phyloP scores from a whole-genome alignment of 2,329 filamentous ascomycete genomes.

The Aureobasidium sp. region DNA sequence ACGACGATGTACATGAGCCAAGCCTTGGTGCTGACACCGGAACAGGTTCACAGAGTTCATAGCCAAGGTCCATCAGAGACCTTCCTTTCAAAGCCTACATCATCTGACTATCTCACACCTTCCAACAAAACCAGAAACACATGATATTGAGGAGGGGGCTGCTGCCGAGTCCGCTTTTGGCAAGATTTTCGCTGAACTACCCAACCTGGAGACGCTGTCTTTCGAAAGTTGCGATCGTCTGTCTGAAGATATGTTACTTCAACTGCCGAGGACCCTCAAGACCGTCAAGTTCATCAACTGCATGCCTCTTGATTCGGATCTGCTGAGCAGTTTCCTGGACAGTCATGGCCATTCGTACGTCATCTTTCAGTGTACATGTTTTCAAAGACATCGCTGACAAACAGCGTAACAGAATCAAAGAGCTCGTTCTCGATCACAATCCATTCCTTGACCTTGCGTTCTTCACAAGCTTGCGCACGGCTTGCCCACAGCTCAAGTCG shows the following conservation, averaged over 20 bases:
- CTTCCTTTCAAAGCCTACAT: conserved; percentile 13
- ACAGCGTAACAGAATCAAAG: conserved; percentile 43
- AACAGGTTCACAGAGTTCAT: neutral
- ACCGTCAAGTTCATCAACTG: conserved; percentile 72
- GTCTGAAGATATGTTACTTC: conserved; percentile 57
- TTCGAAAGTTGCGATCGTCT: conserved; percentile 69
- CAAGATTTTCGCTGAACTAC: conserved; percentile 36
- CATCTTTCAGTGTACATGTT: neutral
- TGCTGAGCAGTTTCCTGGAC: conserved; percentile 55
- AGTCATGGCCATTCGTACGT: conserved; percentile 47
- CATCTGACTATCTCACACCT: conserved; percentile 15
- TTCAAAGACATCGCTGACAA: neutral
- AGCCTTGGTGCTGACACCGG: neutral
- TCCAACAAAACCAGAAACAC: neutral
- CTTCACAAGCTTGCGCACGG: conserved; percentile 52
- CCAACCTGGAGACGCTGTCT: conserved; percentile 55
- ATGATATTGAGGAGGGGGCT: conserved; percentile 10
- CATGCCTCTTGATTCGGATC: conserved; percentile 59
- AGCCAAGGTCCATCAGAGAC: conserved; percentile 2
- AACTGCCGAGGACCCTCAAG: conserved; percentile 56
- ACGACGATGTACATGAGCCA: too few species aligned
- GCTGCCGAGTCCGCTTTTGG: conserved; percentile 14
- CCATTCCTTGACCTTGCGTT: conserved; percentile 69
- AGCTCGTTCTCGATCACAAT: conserved; percentile 68
- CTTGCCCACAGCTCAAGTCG: conserved; percentile 61